Conservation (phyloP, 176 grass and related monocot genomes). For the Alopecurus myosuroides region DNA sequence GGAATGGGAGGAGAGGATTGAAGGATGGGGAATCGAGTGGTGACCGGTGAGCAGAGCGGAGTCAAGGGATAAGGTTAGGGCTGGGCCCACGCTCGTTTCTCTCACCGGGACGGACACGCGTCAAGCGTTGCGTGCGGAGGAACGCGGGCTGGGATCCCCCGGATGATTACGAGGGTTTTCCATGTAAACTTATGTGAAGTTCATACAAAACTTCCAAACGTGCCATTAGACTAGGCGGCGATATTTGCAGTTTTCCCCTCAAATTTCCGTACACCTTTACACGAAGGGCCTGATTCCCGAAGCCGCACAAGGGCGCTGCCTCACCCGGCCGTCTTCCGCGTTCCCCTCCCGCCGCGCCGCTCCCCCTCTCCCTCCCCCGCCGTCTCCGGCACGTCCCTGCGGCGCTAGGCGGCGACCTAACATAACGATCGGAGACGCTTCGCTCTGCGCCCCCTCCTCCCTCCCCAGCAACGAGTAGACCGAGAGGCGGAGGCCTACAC, state of each 20-base stretch:
- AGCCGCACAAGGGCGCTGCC: constrained; percentile 27
- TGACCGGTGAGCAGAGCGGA: no score
- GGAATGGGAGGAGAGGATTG: no score
- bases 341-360: not conserved
- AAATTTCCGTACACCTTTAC: not conserved
- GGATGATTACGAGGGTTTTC: no score
- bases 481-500: constrained; percentile 18
- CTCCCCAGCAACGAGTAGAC: not conserved
- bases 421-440: constrained; percentile 1
- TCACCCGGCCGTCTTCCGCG: not conserved
- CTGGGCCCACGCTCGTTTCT: no score
- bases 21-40: no score
- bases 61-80: no score
- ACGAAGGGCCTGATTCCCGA: not conserved
- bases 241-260: not conserved
- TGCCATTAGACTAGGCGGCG: not conserved
- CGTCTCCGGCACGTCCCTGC: not conserved
- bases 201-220: not conserved
- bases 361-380: not conserved
- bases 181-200: not conserved
- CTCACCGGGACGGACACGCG: no score
- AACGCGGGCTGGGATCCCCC: no score
- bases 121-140: no score
- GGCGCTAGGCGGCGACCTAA: not conserved
- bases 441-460: not conserved